Evolutionary conservation across 2,329 filamentous ascomycete species (phyloP).

Genomic region (Fusarium nisikadoi): DNA sequence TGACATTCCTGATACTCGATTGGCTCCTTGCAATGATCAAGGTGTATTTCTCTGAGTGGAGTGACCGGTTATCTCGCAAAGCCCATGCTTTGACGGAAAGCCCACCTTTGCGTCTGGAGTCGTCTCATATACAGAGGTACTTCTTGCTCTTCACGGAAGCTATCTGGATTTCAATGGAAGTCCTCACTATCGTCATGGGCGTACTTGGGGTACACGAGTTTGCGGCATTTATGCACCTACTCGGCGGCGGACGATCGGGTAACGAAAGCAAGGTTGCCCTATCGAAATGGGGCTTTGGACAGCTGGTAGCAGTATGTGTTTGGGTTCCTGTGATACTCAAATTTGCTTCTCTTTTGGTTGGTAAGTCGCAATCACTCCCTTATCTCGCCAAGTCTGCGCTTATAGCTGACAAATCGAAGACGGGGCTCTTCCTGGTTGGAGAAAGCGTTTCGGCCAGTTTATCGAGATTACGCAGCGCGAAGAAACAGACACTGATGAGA

Average conservation of each 20-base stretch:
- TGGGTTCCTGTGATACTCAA: conserved; percentile 1
- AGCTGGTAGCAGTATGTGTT: neutral
- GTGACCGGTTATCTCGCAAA: accelerated
- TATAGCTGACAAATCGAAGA: neutral
- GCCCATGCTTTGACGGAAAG: accelerated
- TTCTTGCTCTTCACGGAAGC: accelerated
- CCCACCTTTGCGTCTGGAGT: accelerated
- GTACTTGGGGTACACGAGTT: neutral
- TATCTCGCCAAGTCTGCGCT: accelerated
- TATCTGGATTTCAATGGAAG: neutral
- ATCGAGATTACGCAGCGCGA: neutral
- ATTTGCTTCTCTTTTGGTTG: neutral
- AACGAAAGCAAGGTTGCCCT: neutral
- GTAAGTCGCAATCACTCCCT: accelerated
- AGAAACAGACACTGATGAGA: accelerated
- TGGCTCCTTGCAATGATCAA: accelerated
- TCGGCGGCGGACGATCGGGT: neutral
- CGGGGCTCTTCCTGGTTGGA: neutral
- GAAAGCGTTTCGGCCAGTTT: neutral
- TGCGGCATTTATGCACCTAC: neutral
- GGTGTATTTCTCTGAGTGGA: neutral
- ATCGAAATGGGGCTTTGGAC: neutral
- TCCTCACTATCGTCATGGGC: neutral
- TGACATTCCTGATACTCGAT: neutral
- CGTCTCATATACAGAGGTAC: accelerated